Evolutionary conservation across 306 rosid species (phyloP), one percentile per base, ranked within the genome.

Genomic region (Cicer arietinum): DNA sequence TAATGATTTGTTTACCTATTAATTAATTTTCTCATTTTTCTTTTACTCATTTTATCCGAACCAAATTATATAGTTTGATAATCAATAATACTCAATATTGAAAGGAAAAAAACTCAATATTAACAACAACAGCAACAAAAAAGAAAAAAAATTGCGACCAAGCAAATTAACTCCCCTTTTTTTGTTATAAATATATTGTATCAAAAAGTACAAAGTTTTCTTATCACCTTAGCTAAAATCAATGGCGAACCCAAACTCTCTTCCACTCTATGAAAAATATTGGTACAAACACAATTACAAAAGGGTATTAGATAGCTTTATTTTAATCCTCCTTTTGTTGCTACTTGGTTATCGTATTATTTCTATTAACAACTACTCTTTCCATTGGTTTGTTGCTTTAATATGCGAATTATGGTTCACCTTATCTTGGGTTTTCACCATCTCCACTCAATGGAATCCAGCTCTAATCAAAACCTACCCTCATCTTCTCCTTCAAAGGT

Each of bases 371-470:
- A 47, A 58, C 82, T 74, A 84, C 65, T 83, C 87, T 53, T 61
- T 76, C 76, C 76, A 86, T 62, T 88, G 89, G 85, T 79, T 88
- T 50, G 79, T 76, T 13, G 93, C 95, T 35, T 75, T 89, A 10
- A 11, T 75, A 1, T 91, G 88, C 20, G 93, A 89, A 71, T 59
- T 61, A 7, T 88, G 86, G 86, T 92, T 89, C 83, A 51, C 90
- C 60, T 2, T 88, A 50, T 13, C 52, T 6, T 82, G 87, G 86
- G 0, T 85, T 52, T 83, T 86, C 53, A 42, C 30, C 14, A 10
- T 85, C 69, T 9, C 20, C 78, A 71, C 13, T 68, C 74, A 53
- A 17, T 92, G 91, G 91, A 84, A 40, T 41, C 93, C 89, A 3
- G 78, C 81, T 2, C 2, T 18, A 0, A 42, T 44, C 75, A 67